Conservation (phyloP, 2,329 filamentous ascomycete species). For the Fonsecaea pedrosoi region DNA sequence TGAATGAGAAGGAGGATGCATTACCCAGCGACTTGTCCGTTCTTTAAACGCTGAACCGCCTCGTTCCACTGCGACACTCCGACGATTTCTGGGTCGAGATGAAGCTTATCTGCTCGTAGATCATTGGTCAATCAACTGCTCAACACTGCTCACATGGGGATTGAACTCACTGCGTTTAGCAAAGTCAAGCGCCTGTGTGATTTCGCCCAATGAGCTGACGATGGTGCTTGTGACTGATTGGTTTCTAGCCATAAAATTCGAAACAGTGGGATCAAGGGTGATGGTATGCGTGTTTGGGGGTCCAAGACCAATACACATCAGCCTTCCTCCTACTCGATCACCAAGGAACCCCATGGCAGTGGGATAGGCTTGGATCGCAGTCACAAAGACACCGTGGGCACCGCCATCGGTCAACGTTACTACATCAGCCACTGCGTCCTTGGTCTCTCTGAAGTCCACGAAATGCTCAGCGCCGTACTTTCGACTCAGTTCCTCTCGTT, state of each 20-base stretch:
- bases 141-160: background rate
- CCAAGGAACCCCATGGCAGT: constrained; percentile 54
- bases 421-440: constrained; percentile 49
- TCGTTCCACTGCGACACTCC: constrained; percentile 38
- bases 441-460: constrained; percentile 59
- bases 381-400: constrained; percentile 55
- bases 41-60: constrained; percentile 37
- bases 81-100: constrained; percentile 36
- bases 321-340: constrained; percentile 55
- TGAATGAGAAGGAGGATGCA: background rate
- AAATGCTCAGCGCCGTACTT: constrained; percentile 62
- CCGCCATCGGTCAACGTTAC: constrained; percentile 54
- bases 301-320: constrained; percentile 59
- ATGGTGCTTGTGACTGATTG: constrained; percentile 34
- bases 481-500: constrained; percentile 54
- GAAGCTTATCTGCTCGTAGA: constrained; percentile 33
- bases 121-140: background rate
- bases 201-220: constrained; percentile 29
- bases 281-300: constrained; percentile 28
- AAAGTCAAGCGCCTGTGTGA: constrained; percentile 34
- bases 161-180: constrained; percentile 29
- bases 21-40: constrained; percentile 40
- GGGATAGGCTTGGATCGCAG: constrained; percentile 48
- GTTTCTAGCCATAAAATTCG: constrained; percentile 28
- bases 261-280: constrained; percentile 25